These are phyloP conservation scores for Hansfordia pulvinata DNA, from an alignment of 2,329 filamentous ascomycete genomes.

Conservation along the genomic window DNA sequence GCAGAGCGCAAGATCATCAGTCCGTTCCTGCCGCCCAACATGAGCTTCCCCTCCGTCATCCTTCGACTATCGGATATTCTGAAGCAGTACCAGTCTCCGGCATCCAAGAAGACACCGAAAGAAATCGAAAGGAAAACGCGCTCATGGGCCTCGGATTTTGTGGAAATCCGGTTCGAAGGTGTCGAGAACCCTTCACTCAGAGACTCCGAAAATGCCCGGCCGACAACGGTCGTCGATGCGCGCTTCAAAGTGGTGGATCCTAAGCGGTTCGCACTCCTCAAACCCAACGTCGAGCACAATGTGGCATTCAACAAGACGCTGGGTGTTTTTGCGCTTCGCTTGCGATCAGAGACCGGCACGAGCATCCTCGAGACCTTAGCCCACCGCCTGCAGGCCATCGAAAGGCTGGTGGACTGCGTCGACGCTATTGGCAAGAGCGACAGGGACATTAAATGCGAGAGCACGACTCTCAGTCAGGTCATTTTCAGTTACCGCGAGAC, in stretches of 20 bases:
- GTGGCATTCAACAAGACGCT: slow-evolving; percentile 45
- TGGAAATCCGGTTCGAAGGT: slow-evolving; percentile 43
- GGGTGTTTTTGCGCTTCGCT: slow-evolving; percentile 49
- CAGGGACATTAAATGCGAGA: slow-evolving; percentile 40
- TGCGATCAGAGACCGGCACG: slow-evolving; percentile 44
- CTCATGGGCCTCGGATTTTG: slow-evolving; percentile 45
- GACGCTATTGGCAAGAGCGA: slow-evolving; percentile 46
- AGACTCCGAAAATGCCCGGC: slow-evolving; percentile 1
- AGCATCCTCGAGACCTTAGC: slow-evolving; percentile 45
- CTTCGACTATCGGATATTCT: slow-evolving; percentile 33
- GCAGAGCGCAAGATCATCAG: slow-evolving; percentile 18
- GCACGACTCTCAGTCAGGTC: slow-evolving; percentile 47
- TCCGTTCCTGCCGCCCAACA: slow-evolving; percentile 24
- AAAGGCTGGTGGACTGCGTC: slow-evolving; percentile 57
- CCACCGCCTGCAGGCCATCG: slow-evolving; percentile 49
- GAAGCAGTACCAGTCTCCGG: slow-evolving; percentile 7
- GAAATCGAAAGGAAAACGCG: slow-evolving; percentile 10
- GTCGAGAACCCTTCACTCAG: slow-evolving; percentile 16
- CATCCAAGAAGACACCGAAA: slow-evolving; percentile 6
- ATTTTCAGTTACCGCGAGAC: slow-evolving; percentile 66
- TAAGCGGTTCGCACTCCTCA: slow-evolving; percentile 40
- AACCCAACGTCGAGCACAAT: slow-evolving; percentile 41
- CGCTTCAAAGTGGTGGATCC: slow-evolving; percentile 39
- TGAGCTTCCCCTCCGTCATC: slow-evolving; percentile 32
- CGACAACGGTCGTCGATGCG: slow-evolving; percentile 34